These are phyloP conservation scores for Exophiala bonariae DNA, from an alignment of 2,329 filamentous ascomycete species.

Conservation along the genomic window DNA sequence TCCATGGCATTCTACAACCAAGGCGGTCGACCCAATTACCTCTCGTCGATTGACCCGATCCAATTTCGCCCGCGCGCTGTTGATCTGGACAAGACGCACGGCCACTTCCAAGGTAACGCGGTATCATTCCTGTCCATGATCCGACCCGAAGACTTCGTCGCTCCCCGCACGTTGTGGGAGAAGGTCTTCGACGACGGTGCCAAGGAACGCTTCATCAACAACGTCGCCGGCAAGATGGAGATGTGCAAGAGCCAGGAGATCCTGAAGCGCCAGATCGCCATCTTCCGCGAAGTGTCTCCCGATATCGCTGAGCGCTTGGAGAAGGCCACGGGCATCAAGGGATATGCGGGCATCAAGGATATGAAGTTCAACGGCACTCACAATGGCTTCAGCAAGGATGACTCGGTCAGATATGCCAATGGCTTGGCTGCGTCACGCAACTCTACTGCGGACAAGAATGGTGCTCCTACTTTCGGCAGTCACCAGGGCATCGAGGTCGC, in stretches of 20 bases:
- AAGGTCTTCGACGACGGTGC: constrained; percentile 61
- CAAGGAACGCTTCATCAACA: constrained; percentile 58
- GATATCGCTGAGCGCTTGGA: constrained; percentile 60
- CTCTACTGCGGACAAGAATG: constrained; percentile 44
- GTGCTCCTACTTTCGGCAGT: constrained; percentile 47
- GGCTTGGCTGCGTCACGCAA: constrained; percentile 42
- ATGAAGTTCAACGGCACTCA: constrained; percentile 62
- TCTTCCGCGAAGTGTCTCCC: constrained; percentile 63
- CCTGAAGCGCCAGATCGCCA: constrained; percentile 64
- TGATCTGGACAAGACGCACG: constrained; percentile 52
- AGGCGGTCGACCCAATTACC: constrained; percentile 59
- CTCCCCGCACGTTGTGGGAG: constrained; percentile 60
- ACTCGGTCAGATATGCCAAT: constrained; percentile 46
- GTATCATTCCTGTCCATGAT: constrained; percentile 55
- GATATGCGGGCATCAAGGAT: constrained; percentile 57
- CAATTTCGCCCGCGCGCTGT: constrained; percentile 47
- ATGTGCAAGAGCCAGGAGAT: constrained; percentile 60
- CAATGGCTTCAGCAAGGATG: constrained; percentile 57
- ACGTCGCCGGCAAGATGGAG: constrained; percentile 62
- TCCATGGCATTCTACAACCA: constrained; percentile 68
- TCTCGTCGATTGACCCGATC: constrained; percentile 54
- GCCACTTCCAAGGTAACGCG: constrained; percentile 50
- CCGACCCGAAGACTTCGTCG: constrained; percentile 52
- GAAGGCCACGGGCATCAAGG: constrained; percentile 63
- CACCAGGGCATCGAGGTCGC: constrained; percentile 28